Conservation (phyloP, 2,329 filamentous ascomycete genomes). For the Colletotrichum phormii region DNA sequence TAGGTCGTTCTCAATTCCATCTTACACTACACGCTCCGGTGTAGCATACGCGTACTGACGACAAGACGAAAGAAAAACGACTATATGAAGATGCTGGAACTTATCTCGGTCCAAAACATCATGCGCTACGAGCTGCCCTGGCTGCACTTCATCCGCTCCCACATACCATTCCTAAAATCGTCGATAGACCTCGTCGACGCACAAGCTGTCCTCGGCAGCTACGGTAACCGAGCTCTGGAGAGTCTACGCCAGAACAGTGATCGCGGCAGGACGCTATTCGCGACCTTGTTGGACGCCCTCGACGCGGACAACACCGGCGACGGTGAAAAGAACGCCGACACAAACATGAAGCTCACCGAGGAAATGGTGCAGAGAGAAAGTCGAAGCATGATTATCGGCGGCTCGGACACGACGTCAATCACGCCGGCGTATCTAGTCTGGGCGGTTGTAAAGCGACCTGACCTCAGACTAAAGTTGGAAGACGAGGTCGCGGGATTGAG, state of each 20-base stretch:
- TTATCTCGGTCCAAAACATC: constrained; percentile 14
- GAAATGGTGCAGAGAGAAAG: constrained; percentile 54
- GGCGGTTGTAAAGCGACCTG: constrained; percentile 47
- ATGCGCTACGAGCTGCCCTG: constrained; percentile 14
- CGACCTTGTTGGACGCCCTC: background rate
- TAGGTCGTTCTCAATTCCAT: background rate
- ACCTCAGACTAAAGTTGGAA: constrained; percentile 46
- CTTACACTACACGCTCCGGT: too few relatives aligned
- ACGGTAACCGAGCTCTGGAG: constrained; percentile 7
- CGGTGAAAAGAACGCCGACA: background rate
- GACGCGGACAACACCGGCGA: background rate
- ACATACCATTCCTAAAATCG: background rate
- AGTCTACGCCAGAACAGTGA: constrained; percentile 4
- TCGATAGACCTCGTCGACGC: background rate
- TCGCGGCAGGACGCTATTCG: background rate
- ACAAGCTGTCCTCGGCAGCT: constrained; percentile 1
- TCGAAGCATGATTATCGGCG: constrained; percentile 59
- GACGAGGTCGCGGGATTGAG: constrained; percentile 45
- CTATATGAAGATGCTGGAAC: constrained; percentile 18
- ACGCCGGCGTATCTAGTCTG: constrained; percentile 62
- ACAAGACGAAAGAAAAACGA: background rate
- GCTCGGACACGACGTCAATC: constrained; percentile 63
- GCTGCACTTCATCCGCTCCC: constrained; percentile 3
- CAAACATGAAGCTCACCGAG: constrained; percentile 4
- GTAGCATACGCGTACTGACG: background rate